A percentile compares a stretch with the other conserved stretches of the same genome.
These are phyloP conservation scores for Cystobasidiaceae sp. DNA, from an alignment of 1,284 basidiomycete species.

Conservation along the genomic window DNA sequence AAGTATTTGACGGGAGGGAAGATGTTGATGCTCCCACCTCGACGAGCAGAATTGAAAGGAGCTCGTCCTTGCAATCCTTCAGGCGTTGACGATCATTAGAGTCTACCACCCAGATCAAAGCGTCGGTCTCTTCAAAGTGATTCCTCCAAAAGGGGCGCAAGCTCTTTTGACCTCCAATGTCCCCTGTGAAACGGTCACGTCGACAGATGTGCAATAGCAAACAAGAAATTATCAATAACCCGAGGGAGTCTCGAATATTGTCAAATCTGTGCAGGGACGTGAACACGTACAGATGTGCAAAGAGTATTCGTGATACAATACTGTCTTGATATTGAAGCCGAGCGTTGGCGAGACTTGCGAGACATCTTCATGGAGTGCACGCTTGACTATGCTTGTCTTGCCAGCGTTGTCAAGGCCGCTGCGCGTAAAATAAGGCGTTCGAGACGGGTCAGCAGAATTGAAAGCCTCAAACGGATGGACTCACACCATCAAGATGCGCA, in stretches of 20 bases:
- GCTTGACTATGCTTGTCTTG: slow-evolving; percentile 96
- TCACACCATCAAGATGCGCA: slow-evolving; percentile 87
- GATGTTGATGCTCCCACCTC: no score
- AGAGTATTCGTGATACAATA: slow-evolving; percentile 82
- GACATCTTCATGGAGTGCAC: slow-evolving; percentile 85
- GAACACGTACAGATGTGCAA: slow-evolving; percentile 56
- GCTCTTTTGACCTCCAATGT: slow-evolving; percentile 93
- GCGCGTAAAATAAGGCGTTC: no score
- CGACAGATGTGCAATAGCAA: no score
- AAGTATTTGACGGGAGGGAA: no score
- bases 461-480: no score
- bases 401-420: slow-evolving; percentile 99
- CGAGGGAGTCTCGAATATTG: no score
- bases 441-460: no score
- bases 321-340: slow-evolving; percentile 98
- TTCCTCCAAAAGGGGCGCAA: slow-evolving; percentile 97
- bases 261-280: neutral
- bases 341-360: slow-evolving; percentile 83
- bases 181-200: slow-evolving; percentile 57
- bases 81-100: slow-evolving; percentile 84
- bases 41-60: slow-evolving; percentile 78
- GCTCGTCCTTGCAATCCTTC: slow-evolving; percentile 79
- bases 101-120: slow-evolving; percentile 97
- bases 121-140: slow-evolving; percentile 98
- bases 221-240: no score